Percentiles rank a stretch among this genome's conserved stretches.
These are phyloP conservation scores for Sordariomycetes sp. DNA, from an alignment of 2,329 filamentous ascomycete genomes.

Conservation along the genomic window DNA sequence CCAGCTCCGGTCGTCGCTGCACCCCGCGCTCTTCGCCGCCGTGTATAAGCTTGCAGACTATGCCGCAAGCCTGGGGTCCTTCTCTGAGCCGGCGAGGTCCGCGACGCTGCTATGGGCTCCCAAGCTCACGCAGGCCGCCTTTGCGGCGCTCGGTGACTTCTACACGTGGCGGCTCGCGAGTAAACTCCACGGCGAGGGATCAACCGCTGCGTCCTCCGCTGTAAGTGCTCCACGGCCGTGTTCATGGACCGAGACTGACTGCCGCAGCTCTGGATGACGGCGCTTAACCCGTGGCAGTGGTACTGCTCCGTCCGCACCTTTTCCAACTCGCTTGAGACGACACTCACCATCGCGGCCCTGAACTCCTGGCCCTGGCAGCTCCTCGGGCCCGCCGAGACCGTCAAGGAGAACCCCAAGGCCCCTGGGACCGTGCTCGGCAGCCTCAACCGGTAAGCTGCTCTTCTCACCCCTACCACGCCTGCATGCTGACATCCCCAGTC, in stretches of 20 bases:
- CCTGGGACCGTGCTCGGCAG: neutral
- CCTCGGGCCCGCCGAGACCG: slow-evolving; percentile 23
- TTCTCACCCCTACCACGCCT: slow-evolving; percentile 2
- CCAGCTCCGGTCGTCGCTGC: slow-evolving; percentile 76
- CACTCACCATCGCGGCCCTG: slow-evolving; percentile 67
- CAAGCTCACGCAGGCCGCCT: slow-evolving; percentile 60
- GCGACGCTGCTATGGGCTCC: slow-evolving; percentile 60
- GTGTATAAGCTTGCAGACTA: slow-evolving; percentile 54
- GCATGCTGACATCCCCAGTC: slow-evolving; percentile 7
- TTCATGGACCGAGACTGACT: neutral
- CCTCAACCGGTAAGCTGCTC: slow-evolving; percentile 4
- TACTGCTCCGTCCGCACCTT: slow-evolving; percentile 88
- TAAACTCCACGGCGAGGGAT: slow-evolving; percentile 52
- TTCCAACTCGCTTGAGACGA: slow-evolving; percentile 89
- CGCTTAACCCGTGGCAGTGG: slow-evolving; percentile 87
- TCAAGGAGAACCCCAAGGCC: slow-evolving; percentile 25
- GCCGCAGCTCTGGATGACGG: slow-evolving; percentile 51
- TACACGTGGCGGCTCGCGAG: slow-evolving; percentile 76
- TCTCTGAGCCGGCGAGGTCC: slow-evolving; percentile 27
- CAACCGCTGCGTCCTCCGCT: slow-evolving; percentile 14
- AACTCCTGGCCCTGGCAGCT: slow-evolving; percentile 80
- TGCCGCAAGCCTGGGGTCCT: slow-evolving; percentile 15
- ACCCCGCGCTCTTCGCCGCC: slow-evolving; percentile 74
- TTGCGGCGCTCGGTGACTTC: slow-evolving; percentile 70
- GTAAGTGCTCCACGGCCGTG: slow-evolving; percentile 7